These are phyloP conservation scores for Debaryomycetaceae sp. DNA, from an alignment of 1,139 yeast species.

Conservation along the genomic window DNA sequence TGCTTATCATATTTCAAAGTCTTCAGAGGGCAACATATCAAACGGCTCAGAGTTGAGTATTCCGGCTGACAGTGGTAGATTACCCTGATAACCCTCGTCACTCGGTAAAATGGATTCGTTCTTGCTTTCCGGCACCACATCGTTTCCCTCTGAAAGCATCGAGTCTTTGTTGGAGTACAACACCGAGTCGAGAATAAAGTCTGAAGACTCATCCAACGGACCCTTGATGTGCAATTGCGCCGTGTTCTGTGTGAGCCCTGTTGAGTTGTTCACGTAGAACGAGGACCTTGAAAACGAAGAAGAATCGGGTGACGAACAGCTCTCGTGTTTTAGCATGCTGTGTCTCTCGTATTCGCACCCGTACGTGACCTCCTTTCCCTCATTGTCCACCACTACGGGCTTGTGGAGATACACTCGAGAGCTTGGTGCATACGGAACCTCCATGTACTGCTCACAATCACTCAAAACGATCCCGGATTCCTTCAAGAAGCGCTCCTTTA, in stretches of 20 bases:
- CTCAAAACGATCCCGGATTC: constrained; percentile 15
- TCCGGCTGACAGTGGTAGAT: neutral
- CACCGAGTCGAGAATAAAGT: neutral
- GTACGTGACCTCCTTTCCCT: constrained; percentile 1
- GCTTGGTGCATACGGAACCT: constrained; percentile 10
- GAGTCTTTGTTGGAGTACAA: neutral
- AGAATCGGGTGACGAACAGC: neutral
- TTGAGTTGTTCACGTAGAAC: neutral
- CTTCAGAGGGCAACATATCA: constrained; percentile 3
- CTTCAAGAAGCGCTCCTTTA: constrained; percentile 15
- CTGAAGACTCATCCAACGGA: neutral
- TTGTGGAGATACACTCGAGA: constrained; percentile 6
- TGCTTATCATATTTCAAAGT: neutral
- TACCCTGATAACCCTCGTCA: neutral
- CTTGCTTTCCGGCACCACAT: neutral
- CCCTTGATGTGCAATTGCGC: constrained; percentile 1
- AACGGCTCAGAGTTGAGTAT: constrained; percentile 7
- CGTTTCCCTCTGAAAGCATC: neutral
- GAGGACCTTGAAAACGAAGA: neutral
- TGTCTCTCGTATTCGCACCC: neutral
- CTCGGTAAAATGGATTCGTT: constrained; percentile 1
- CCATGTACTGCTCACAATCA: constrained; percentile 7
- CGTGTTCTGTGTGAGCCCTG: constrained; percentile 4
- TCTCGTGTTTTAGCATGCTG: neutral
- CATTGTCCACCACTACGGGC: constrained; percentile 9